Percentiles rank a stretch among this genome's conserved stretches.
Evolutionary conservation across 1,284 basidiomycete genomes (phyloP).

Genomic region (Schizophyllum commune): DNA sequence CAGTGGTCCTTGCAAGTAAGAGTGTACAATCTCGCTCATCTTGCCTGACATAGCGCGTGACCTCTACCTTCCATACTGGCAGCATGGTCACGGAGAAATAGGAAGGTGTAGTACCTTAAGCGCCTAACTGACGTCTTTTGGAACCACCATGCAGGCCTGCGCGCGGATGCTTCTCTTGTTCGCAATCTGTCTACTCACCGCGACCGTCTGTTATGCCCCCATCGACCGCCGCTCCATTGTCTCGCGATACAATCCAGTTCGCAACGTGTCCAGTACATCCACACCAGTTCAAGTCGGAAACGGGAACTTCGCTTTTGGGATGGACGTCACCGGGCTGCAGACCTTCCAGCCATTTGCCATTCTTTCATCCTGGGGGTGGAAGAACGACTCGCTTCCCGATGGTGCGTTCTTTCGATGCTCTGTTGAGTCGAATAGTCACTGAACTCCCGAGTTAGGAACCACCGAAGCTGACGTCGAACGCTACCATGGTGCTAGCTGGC

Average conservation of each 20-base stretch:
- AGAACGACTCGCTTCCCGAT: conserved; percentile 47
- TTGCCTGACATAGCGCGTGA: no score
- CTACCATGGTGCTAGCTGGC: conserved; percentile 43
- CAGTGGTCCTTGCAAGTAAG: no score
- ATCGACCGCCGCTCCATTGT: conserved; percentile 39
- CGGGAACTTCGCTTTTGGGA: conserved; percentile 54
- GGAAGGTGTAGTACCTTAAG: no score
- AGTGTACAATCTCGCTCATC: no score
- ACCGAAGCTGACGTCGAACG: conserved; percentile 36
- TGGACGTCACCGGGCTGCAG: conserved; percentile 51
- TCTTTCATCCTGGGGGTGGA: conserved; percentile 57
- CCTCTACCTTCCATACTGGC: no score
- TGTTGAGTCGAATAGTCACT: not conserved
- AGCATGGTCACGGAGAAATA: no score
- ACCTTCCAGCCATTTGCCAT: conserved; percentile 47
- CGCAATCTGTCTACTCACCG: no score
- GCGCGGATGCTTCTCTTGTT: no score
- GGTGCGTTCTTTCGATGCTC: conserved; percentile 12
- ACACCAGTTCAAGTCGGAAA: conserved; percentile 58
- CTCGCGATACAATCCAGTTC: conserved; percentile 44
- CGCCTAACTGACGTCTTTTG: no score
- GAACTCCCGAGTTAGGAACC: conserved; percentile 1
- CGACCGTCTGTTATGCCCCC: not conserved
- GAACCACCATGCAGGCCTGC: no score
- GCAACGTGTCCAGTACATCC: conserved; percentile 35